Evolutionary conservation across 768 basidiomycete genomes (phyloP), one percentile per base, ranked within the genome.

Genomic region (Termitomyces sp.): DNA sequence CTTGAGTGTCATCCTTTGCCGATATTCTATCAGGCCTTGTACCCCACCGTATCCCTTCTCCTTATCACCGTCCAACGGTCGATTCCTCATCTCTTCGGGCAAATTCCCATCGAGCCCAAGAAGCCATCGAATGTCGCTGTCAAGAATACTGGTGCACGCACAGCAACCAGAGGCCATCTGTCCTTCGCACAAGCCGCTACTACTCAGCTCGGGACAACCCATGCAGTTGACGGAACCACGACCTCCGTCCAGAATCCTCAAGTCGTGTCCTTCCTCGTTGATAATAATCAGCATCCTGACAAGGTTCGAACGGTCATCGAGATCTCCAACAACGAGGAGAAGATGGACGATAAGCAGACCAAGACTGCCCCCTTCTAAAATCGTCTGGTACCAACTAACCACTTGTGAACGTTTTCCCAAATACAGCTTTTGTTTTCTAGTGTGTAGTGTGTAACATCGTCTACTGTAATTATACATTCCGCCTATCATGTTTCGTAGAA

Each of bases 161-260:
- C 59, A n/a, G 63, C 59, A 45, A 64, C 63, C 2, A 40, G 35
- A 42, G 59, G 59, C 8, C 44, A 64, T 49, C 63, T 64, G 16
- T 39, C 52, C 7, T 64, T 64, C 18, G 63, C 63, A 16, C 50
- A 18, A 11, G 36, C 55, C 1, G 55, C 36, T 11, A 61, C 63
- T 9, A 64, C 63, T 18, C 61, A 61, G 5, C n/a, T 51, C 35
- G 57, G 57, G 16, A 51, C 58, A 32, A 20, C 28, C 24, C 55
- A 60, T 35, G 33, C 36, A 22, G n/a, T 55, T 39, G 51, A 54
- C 18, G 59, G 42, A 39, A 55, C 56, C 4, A 22, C 44, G 13
- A 35, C 46, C 24, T 59, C 53, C 5, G 44, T 32, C 15, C 49
- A 57, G 16, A 59, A 20, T 53, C 54, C 57, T 2, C 57, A 54